Conservation (phyloP, 83 land plant genomes). For the Isoetes engelmannii region DNA sequence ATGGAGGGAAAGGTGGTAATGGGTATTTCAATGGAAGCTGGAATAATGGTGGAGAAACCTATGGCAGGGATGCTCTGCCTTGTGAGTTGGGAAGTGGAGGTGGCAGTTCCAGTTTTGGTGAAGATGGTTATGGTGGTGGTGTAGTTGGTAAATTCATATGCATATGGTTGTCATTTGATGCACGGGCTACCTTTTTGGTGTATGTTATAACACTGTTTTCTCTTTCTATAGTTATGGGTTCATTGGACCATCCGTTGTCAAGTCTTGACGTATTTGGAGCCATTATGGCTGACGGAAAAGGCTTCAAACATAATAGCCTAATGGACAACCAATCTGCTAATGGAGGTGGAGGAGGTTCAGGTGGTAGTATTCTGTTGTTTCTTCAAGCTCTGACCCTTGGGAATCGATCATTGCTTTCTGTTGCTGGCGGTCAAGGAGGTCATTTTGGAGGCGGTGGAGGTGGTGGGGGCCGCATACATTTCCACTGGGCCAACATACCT, state of each 20-base stretch:
- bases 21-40: conserved; percentile 50
- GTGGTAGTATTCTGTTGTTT: conserved; percentile 87
- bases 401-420: conserved; percentile 55
- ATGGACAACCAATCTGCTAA: conserved; percentile 1
- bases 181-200: neutral
- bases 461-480: conserved; percentile 90
- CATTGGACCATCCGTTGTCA: conserved; percentile 67
- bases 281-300: conserved; percentile 62
- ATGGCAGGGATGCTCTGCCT: conserved; percentile 69
- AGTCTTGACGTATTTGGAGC: conserved; percentile 64
- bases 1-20: conserved; percentile 86
- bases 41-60: conserved; percentile 55
- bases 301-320: neutral
- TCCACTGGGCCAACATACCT: conserved; percentile 89
- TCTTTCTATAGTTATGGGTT: conserved; percentile 72
- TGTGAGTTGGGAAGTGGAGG: conserved; percentile 98
- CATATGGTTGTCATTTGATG: neutral
- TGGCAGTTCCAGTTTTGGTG: conserved; percentile 51
- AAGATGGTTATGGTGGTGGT: conserved; percentile 79
- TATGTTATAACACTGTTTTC: neutral
- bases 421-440: conserved; percentile 77
- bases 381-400: conserved; percentile 52
- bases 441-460: conserved; percentile 82
- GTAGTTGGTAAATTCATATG: conserved; percentile 54
- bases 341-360: conserved; percentile 92